Evolutionary conservation across 108 stramenopile species (phyloP).

Genomic region (Cylindrotheca fusiformis): DNA sequence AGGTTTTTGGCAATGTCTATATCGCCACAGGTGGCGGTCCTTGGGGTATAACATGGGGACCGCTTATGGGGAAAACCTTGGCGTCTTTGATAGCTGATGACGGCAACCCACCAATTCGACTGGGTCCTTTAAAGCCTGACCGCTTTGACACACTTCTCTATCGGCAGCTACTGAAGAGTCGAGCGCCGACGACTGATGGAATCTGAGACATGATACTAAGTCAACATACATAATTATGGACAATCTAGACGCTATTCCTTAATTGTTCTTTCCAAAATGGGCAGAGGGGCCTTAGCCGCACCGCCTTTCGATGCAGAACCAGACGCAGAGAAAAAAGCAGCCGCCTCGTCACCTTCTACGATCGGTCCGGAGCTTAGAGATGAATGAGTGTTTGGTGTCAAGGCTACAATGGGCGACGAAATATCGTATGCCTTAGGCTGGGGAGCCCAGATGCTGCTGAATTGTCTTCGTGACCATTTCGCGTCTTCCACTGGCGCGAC

Average conservation of each 20-base stretch:
- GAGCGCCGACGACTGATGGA: too few species aligned
- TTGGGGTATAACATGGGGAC: slow-evolving; percentile 38
- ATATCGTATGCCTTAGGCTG: slow-evolving; percentile 73
- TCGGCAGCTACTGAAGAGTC: slow-evolving; percentile 3
- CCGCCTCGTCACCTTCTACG: slow-evolving; percentile 58
- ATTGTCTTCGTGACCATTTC: slow-evolving; percentile 81
- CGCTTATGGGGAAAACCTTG: slow-evolving; percentile 17
- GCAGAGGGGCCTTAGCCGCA: background rate
- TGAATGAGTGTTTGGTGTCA: background rate
- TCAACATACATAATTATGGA: too few species aligned
- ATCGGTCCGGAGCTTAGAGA: slow-evolving; percentile 23
- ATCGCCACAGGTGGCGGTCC: slow-evolving; percentile 31
- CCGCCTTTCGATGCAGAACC: background rate
- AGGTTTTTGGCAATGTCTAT: slow-evolving; percentile 18
- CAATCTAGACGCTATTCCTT: too few species aligned
- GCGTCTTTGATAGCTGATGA: slow-evolving; percentile 10
- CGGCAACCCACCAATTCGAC: slow-evolving; percentile 12
- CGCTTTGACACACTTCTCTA: slow-evolving; percentile 32
- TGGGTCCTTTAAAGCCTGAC: slow-evolving; percentile 3
- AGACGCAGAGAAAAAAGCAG: slow-evolving; percentile 31
- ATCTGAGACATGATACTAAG: too few species aligned
- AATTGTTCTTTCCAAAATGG: background rate
- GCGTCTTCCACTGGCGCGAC: slow-evolving; percentile 57
- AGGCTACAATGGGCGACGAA: slow-evolving; percentile 2
- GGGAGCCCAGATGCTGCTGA: slow-evolving; percentile 89